These are phyloP conservation scores for Erigeron canadensis DNA, from an alignment of 129 eudicot species.

Conservation along the genomic window DNA sequence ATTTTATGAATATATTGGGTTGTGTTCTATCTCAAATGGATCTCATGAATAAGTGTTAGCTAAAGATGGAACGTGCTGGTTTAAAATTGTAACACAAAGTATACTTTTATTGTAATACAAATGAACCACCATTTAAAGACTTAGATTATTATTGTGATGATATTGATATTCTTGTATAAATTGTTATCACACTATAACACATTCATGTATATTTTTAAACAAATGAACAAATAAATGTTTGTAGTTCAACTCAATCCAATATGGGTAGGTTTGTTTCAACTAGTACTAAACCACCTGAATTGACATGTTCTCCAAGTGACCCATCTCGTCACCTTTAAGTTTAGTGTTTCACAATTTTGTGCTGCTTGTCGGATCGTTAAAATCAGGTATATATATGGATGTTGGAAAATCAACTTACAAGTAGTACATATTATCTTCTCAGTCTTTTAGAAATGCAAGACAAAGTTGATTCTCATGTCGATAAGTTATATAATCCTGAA, in stretches of 20 bases:
- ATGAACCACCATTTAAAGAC: too few species aligned
- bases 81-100: too few species aligned
- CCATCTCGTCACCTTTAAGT: neutral
- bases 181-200: neutral
- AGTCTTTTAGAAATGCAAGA: neutral
- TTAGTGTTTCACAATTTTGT: neutral
- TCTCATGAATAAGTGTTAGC: too few species aligned
- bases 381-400: neutral
- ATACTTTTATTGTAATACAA: too few species aligned
- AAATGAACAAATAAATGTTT: too few species aligned
- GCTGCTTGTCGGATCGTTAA: neutral
- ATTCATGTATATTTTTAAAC: too few species aligned
- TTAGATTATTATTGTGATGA: too few species aligned
- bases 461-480: neutral
- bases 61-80: too few species aligned
- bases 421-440: neutral
- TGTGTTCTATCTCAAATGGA: too few species aligned
- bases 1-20: too few species aligned
- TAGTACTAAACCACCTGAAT: neutral
- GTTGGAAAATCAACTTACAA: neutral
- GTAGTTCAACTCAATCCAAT: neutral
- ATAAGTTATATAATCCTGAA: neutral
- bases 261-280: neutral
- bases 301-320: neutral
- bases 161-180: too few species aligned